Base-by-base conservation (phyloP, 2,329 filamentous ascomycete genomes). In the Aspergillus ochraceus region DNA sequence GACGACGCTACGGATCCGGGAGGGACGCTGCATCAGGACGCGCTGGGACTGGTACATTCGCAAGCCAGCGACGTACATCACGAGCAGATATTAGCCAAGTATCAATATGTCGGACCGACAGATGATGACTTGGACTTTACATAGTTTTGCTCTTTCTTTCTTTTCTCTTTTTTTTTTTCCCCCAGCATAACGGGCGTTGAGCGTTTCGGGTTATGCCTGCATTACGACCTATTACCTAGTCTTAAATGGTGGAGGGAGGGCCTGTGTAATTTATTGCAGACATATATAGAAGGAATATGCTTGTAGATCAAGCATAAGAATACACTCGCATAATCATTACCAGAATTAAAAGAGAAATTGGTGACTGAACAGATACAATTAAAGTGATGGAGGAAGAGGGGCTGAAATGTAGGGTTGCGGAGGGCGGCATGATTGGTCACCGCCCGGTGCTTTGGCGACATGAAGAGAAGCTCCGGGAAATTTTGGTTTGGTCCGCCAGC, bases 401-500 rank as follows among this genome's bases (percentile, higher is more conserved):
- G 42, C 42, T 46, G 42, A 10, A 36, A 14, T 17, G 45, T 47
- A 47, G 22, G 45, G 45, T 24, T 47, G 19, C 45, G 45, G 19
- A 22, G 19, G 19, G 45, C 45, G 45, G 45, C 45, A 47, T 47
- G 69, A 73, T 74, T 74, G 70, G 72, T 71, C 68, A 74, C 68
- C 71, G 70, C 69, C 67, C 32, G 32, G 32, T 71, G 70, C 68
- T 67, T 69, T 67, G 66, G 65, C 68, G 66, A 64, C 64, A 71
- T 36, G 66, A 61, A 55, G n/a, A 70, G 70, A 70, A 76, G 73
- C 73, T 74, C 66, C 70, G 70, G 70, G 74, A 76, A 77, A 76
- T 77, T 77, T 77, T 77, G 75, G 73, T 77, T 77, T 77, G 75
- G 73, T 70, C 26, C 66, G 62, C 72, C 68, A 71, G 68, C 71